phyloP scores from a whole-genome alignment of 192 early-diverging fungal genomes.

The Funneliformis mosseae region DNA sequence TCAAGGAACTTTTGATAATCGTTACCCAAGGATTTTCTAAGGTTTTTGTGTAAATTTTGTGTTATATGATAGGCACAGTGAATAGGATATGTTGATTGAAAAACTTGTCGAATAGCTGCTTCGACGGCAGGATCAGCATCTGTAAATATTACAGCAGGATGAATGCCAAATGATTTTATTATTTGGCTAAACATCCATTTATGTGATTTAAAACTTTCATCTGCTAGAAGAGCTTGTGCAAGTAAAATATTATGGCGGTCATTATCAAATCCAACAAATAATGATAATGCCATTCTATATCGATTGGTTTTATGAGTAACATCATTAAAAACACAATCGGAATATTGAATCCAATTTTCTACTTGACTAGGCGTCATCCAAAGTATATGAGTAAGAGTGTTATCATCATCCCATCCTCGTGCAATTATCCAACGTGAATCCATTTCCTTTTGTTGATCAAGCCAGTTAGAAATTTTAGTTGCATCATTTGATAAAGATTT shows the following conservation, averaged over 20 bases:
- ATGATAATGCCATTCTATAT: neutral
- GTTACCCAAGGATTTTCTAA: neutral
- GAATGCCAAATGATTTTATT: neutral
- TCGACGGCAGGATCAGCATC: neutral
- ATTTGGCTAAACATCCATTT: neutral
- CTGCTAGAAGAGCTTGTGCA: neutral
- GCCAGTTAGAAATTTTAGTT: neutral
- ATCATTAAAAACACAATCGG: neutral
- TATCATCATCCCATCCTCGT: neutral
- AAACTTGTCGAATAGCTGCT: neutral
- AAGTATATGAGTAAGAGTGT: neutral
- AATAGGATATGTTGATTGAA: neutral
- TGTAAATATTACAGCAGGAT: neutral
- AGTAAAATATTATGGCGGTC: slow-evolving; percentile 2
- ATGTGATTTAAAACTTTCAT: slow-evolving; percentile 1
- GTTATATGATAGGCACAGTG: neutral
- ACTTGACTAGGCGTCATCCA: neutral
- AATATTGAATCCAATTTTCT: slow-evolving; percentile 7
- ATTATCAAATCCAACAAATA: slow-evolving; percentile 6
- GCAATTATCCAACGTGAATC: neutral
- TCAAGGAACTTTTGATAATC: slow-evolving; percentile 3
- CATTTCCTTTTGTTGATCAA: neutral
- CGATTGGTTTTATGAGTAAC: neutral
- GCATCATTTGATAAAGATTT: slow-evolving; percentile 8
- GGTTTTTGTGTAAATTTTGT: slow-evolving; percentile 18